phyloP scores from a whole-genome alignment of 2,329 filamentous ascomycete genomes.

The Exophiala dermatitidis region DNA sequence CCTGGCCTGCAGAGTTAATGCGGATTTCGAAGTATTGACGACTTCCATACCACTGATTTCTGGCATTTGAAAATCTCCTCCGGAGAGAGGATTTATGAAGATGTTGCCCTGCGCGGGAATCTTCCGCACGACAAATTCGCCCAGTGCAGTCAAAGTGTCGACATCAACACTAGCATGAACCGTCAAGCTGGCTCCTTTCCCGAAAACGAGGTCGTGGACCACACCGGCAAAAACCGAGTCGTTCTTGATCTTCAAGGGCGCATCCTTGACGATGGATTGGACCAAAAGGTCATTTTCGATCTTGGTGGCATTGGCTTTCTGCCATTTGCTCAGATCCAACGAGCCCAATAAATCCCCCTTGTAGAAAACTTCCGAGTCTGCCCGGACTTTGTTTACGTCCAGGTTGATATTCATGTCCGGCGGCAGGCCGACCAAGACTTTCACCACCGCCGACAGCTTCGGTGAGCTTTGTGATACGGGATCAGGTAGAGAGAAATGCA shows the following conservation, averaged over 20 bases:
- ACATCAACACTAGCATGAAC: slow-evolving; percentile 78
- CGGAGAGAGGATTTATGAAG: slow-evolving; percentile 67
- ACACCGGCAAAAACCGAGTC: slow-evolving; percentile 70
- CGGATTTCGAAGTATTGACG: slow-evolving; percentile 62
- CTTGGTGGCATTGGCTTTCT: slow-evolving; percentile 71
- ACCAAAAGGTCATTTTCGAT: slow-evolving; percentile 61
- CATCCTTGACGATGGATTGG: slow-evolving; percentile 66
- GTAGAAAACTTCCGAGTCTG: slow-evolving; percentile 75
- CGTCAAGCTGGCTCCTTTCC: slow-evolving; percentile 59
- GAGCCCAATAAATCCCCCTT: slow-evolving; percentile 69
- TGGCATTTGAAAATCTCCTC: slow-evolving; percentile 47
- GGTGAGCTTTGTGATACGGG: slow-evolving; percentile 70
- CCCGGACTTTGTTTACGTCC: slow-evolving; percentile 67
- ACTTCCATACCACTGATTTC: slow-evolving; percentile 66
- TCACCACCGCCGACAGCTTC: slow-evolving; percentile 72
- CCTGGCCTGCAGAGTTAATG: slow-evolving; percentile 61
- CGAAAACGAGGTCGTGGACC: slow-evolving; percentile 71
- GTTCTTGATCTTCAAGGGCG: slow-evolving; percentile 76
- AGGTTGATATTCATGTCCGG: slow-evolving; percentile 81
- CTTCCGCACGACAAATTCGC: slow-evolving; percentile 69
- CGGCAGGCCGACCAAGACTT: slow-evolving; percentile 71
- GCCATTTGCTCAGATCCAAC: slow-evolving; percentile 74
- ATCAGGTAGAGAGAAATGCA: slow-evolving; percentile 78
- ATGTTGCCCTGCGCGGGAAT: slow-evolving; percentile 79
- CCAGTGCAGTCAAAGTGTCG: slow-evolving; percentile 72